These are phyloP conservation scores for Yamadazyma triangularis DNA, from an alignment of 1,139 yeast genomes.

Conservation along the genomic window DNA sequence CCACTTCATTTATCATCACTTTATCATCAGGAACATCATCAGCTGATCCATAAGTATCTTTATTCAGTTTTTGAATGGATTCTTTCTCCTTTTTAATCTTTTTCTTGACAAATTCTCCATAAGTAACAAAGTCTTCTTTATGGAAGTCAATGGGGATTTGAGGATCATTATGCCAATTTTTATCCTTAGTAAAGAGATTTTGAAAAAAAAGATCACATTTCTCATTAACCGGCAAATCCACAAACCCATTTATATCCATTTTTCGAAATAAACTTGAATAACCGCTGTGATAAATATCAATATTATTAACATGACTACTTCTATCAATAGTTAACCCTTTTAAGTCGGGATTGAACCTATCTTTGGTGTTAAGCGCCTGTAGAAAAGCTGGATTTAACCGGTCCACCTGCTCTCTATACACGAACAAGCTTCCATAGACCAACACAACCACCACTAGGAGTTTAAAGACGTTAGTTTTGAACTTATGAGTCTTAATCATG, in stretches of 20 bases:
- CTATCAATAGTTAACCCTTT: conserved; percentile 1
- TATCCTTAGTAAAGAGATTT: conserved; percentile 6
- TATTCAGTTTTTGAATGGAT: conserved; percentile 3
- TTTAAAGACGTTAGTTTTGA: neutral
- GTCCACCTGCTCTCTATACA: too few relatives aligned
- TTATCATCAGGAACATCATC: conserved; percentile 4
- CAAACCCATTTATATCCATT: conserved; percentile 4
- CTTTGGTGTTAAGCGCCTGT: too few relatives aligned
- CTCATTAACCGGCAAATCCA: conserved; percentile 1
- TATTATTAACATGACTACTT: conserved; percentile 1
- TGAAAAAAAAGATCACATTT: conserved; percentile 13
- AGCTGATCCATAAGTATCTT: conserved; percentile 3
- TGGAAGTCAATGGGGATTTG: conserved; percentile 10
- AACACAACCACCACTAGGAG: neutral
- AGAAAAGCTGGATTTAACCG: too few relatives aligned
- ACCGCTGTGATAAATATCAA: conserved; percentile 5
- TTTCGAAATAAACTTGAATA: conserved; percentile 8
- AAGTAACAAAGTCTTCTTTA: conserved; percentile 11
- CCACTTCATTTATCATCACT: conserved; percentile 1
- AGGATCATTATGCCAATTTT: conserved; percentile 14
- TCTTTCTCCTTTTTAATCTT: conserved; percentile 1
- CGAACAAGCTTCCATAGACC: too few relatives aligned
- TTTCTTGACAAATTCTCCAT: conserved; percentile 9
- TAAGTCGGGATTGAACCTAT: neutral
- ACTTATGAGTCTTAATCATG: neutral